Evolutionary conservation across 2,329 filamentous ascomycete genomes (phyloP).

Genomic region (Nothopassalora personata): DNA sequence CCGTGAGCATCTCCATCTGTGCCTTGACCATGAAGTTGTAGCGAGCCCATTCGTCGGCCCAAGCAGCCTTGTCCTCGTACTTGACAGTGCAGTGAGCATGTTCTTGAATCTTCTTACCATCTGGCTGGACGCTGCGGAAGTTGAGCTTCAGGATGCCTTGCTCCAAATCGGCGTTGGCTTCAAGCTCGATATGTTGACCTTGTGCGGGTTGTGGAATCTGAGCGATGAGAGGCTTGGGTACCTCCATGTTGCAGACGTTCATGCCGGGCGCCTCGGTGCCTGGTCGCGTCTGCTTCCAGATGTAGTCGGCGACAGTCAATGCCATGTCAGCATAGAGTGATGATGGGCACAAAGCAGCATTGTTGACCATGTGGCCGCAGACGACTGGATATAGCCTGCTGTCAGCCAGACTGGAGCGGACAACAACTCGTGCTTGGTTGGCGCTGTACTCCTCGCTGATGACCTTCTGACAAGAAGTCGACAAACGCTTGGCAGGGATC

Average conservation of each 20-base stretch:
- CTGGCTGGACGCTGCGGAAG: constrained; percentile 54
- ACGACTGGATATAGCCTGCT: constrained; percentile 59
- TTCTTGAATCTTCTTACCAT: constrained; percentile 54
- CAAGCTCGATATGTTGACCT: constrained; percentile 57
- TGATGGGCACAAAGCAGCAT: constrained; percentile 60
- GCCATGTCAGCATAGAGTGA: constrained; percentile 60
- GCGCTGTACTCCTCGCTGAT: constrained; percentile 58
- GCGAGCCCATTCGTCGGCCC: constrained; percentile 62
- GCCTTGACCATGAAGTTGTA: constrained; percentile 55
- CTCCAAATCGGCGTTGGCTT: constrained; percentile 55
- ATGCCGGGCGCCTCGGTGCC: constrained; percentile 52
- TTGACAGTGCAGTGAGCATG: constrained; percentile 59
- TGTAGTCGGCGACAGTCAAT: constrained; percentile 61
- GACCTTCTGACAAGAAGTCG: constrained; percentile 61
- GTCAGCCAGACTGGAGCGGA: constrained; percentile 62
- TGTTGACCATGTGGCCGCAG: constrained; percentile 63
- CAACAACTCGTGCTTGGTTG: constrained; percentile 55
- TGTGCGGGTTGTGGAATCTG: constrained; percentile 44
- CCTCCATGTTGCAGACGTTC: constrained; percentile 63
- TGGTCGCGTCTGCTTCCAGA: constrained; percentile 59
- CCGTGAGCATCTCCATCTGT: constrained; percentile 60
- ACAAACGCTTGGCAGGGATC: constrained; percentile 50
- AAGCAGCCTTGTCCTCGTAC: constrained; percentile 56
- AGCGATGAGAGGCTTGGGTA: constrained; percentile 64
- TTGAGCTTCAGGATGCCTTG: constrained; percentile 51